Evolutionary conservation across 2,329 filamentous ascomycete species (phyloP), one percentile per base, ranked within the genome.

Genomic region (Microdochium bolleyi): DNA sequence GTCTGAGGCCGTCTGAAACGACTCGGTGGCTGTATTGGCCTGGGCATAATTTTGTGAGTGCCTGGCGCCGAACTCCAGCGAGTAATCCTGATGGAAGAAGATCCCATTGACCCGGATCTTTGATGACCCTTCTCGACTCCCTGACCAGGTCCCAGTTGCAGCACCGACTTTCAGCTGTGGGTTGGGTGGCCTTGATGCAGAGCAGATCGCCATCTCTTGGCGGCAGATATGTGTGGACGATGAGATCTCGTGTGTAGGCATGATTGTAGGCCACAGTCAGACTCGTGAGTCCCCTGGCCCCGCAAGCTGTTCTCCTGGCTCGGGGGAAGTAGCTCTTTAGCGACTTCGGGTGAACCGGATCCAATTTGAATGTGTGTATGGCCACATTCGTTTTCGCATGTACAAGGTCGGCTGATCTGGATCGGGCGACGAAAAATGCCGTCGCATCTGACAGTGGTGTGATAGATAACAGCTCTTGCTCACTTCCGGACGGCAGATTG

Each of bases 31-130:
- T 54, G 48, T 56, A 55, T 16, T 49, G 53, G 21, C 60, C 58
- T n/a, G 55, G 48, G 38, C 55, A 38, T 46, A 58, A 53, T 38
- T 64, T 64, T 8, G 58, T 49, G 54, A 61, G 60, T 21, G 60
- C 60, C 56, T 72, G 73, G 56, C 68, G 78, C 27, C 85, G 74
- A 13, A 89, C 72, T 0, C 87, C 87, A 1, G 88, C 71, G 10
- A 88, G 71, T 52, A 79, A 80, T 0, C 83, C 81, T 30, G 77
- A 77, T 0, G 76, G 73, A 7, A 88, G 71, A 1, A 80, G 71
- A 55, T 84, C 80, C 86, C 86, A 90, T 0, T 70, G 64, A 0
- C 87, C 87, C 0, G 84, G 84, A 37, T 84, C 78, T n/a, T 74
- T 67, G 8, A 89, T 73, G 9, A 71, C 74, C 49, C 78, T 76